Evolutionary conservation across 768 basidiomycete genomes (phyloP), one percentile per base, ranked within the genome.

Genomic region (Butyriboletus loyo): DNA sequence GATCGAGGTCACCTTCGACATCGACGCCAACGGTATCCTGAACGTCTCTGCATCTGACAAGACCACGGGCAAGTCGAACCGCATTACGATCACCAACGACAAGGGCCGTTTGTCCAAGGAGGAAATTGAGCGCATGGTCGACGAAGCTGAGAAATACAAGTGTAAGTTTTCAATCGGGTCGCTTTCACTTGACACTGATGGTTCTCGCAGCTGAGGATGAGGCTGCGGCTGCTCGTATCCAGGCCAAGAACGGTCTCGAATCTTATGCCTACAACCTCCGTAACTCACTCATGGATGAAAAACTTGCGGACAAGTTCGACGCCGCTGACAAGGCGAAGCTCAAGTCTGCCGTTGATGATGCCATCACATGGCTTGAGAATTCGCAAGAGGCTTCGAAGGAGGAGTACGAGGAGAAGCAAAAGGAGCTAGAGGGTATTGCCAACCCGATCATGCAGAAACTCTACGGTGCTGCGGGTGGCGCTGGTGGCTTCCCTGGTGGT

Each of bases 81-180:
- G 89, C 56, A 92, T 92, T 68, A 94, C 92, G 55, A 94, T 94
- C 74, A 93, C 89, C 63, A 93, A 93, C 72, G 94, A 97, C 79
- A 95, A 98, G 78, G 93, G 94, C 39, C 92, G 95, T 72, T 75
- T 98, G 61, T 93, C 90, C 58, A 92, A 96, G 77, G 95, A 98
- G 73, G 95, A 98, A 69, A 98, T 98, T 56, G 95, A 98, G 72
- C 89, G 93, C 69, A 98, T 98, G 95, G 92, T 98, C 39, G 68
- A 72, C 55, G 95, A 97, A 69, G 95, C 95, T 49, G 94, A 96
- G 83, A 85, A 85, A 69, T 95, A 93, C 80, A 92, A 87, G 75
- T 76, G 84, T 81, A 72, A 63, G 81, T 49, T 38, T 44, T 56
- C 22, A 13, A 24, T 42, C 3, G 7, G 31, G 2, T 28, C 36